phyloP scores from a whole-genome alignment of 2,329 filamentous ascomycete genomes.

The Pseudogymnoascus pannorum region DNA sequence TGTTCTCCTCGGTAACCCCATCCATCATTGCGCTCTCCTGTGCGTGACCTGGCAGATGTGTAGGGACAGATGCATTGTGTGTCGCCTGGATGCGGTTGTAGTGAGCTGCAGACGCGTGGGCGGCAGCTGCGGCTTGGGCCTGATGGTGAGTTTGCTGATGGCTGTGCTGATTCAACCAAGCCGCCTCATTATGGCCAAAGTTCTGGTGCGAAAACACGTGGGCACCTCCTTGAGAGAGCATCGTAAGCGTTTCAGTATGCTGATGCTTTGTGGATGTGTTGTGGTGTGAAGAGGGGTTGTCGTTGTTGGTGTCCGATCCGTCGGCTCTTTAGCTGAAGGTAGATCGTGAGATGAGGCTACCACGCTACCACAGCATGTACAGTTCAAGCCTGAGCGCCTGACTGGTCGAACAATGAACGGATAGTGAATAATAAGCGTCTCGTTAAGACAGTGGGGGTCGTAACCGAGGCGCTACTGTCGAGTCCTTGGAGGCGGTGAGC shows the following conservation, averaged over 20 bases:
- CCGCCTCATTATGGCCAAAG: slow-evolving; percentile 44
- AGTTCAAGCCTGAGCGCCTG: slow-evolving; percentile 10
- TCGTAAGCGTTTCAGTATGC: slow-evolving; percentile 27
- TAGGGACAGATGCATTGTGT: slow-evolving; percentile 38
- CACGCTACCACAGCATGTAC: background rate
- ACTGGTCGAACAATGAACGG: background rate
- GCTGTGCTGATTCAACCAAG: slow-evolving; percentile 54
- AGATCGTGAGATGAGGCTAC: slow-evolving; percentile 10
- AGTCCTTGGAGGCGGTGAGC: slow-evolving; percentile 6
- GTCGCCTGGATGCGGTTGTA: slow-evolving; percentile 67
- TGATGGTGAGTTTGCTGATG: slow-evolving; percentile 34
- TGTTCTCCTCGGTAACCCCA: slow-evolving; percentile 78
- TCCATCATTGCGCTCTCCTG: slow-evolving; percentile 55
- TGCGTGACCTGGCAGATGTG: slow-evolving; percentile 33
- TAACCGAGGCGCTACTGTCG: slow-evolving; percentile 9
- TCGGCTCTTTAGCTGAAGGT: slow-evolving; percentile 8
- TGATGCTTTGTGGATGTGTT: background rate
- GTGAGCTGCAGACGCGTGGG: slow-evolving; percentile 37
- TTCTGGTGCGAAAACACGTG: slow-evolving; percentile 59
- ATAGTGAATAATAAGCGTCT: slow-evolving; percentile 6
- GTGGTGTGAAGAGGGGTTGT: background rate
- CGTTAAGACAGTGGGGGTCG: slow-evolving; percentile 6
- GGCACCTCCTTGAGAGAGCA: slow-evolving; percentile 48
- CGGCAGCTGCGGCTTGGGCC: slow-evolving; percentile 30
- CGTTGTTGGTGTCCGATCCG: slow-evolving; percentile 2